Base-by-base conservation (phyloP, 768 basidiomycete species). In the Russula virescens region DNA sequence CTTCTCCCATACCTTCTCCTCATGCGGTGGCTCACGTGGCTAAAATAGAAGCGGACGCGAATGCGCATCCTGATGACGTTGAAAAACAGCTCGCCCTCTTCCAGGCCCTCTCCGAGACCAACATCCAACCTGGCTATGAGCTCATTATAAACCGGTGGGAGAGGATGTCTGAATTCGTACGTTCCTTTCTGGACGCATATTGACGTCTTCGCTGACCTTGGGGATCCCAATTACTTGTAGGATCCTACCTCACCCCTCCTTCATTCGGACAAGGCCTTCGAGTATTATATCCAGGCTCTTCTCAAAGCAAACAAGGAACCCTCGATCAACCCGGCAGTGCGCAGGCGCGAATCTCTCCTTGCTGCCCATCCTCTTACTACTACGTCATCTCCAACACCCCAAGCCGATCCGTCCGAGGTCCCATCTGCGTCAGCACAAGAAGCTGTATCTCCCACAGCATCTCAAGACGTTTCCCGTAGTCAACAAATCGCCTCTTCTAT, bases 71-170 rank as follows among this genome's bases (percentile, higher is more conserved):
- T 0, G 76, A 86, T 65, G 85, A 91, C 74, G 73, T 88, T 23
- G 66, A 75, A 23, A 88, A 85, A 68, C 91, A 94, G 69, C 72
- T 93, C 60, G 78, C 83, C 3, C 75, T 92, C 16, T 87, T 84
- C 71, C 80, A 82, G 25, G 90, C 87, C 19, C 75, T 94, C 31
- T 68, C 81, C 23, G 82, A 82, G 0, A 87, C 87, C 0, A 82
- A 83, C 55, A 76, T 87, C 38, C 83, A 81, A 60, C 79, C 85
- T 14, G 90, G 84, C 0, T 86, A 86, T 71, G 86, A 91, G 62
- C 75, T 88, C 25, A 75, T 92, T 60, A 83, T 91, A 60, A 84
- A 77, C 69, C 83, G 90, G 59, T 94, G 91, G 91, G 91, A 94
- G 71, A 80, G 85, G 67, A 84, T 87, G 81, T 83, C 82, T 69